Evolutionary conservation across 495 filamentous ascomycete species (phyloP), one percentile per base, ranked within the genome.

Genomic region (Hypoxylon trugodes): DNA sequence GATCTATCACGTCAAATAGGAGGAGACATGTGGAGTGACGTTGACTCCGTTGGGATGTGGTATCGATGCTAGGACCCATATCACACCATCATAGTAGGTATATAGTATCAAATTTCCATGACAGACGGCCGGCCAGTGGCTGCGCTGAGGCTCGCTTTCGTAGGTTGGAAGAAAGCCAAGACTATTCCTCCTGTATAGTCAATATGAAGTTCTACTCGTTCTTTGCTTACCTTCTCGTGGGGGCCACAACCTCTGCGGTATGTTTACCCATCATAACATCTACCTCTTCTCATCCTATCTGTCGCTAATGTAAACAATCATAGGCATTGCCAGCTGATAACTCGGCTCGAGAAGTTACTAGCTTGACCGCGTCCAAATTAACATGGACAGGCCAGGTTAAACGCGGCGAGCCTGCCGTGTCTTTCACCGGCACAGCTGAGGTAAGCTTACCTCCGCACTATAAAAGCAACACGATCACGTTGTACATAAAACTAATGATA

Each of bases 321-420:
- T 22, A 62, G 59, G 51, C 50, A 48, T 30, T 56, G 6, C 59
- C 59, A 18, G 5, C 59, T 24, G 50, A 56, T 21, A 24, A 46
- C 15, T 22, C 47, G 1, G 16, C 8, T 9, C 25, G 15, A 7
- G 16, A 36, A 12, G 7, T 35, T 13, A 36, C 42, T 7, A 16
- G 19, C 1, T 22, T 55, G 1, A 37, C 8, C 12, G 21, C 30
- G 8, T 50, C 59, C 9, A 50, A 48, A 37, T 55, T 62, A 50
- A 55, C 43, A 50, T 62, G 59, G 59, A 56, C 42, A 1, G 59
- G 59, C 8, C 59, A 49, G 40, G 36, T 62, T 22, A 62, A 26
- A 22, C 35, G 18, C 33, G 59, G 43, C 4, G 59, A 55, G 21
- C 25, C 50, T 37, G 5, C 13, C 6, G 13, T 62, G 6, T 56